Evolutionary conservation across 2,329 filamentous ascomycete genomes (phyloP).

Genomic region (Xylariaceae sp.): DNA sequence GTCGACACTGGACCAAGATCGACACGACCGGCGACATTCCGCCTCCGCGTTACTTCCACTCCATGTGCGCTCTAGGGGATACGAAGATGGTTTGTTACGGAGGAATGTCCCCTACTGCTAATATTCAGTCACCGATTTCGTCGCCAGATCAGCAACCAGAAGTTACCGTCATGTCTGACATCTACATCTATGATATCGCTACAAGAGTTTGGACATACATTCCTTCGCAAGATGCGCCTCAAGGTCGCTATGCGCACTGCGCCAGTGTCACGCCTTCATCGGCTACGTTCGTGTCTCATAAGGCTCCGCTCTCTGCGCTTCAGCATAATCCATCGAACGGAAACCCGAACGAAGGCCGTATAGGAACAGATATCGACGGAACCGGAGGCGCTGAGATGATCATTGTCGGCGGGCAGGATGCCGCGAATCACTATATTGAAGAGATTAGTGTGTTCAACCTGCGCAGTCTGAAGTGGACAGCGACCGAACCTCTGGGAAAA

Average conservation of each 20-base stretch:
- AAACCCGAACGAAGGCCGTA: conserved; percentile 80
- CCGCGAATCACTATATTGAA: conserved; percentile 97
- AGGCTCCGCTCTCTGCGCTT: conserved; percentile 77
- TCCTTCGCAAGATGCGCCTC: conserved; percentile 72
- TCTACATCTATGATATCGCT: conserved; percentile 87
- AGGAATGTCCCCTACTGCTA: conserved; percentile 82
- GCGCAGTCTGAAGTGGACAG: conserved; percentile 90
- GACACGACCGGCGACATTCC: conserved; percentile 81
- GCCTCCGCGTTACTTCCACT: conserved; percentile 93
- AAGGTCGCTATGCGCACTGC: conserved; percentile 94
- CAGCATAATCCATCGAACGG: conserved; percentile 80
- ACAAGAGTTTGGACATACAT: conserved; percentile 82
- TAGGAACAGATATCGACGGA: conserved; percentile 86
- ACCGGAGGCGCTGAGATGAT: conserved; percentile 94
- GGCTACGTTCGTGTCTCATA: conserved; percentile 77
- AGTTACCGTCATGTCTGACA: conserved; percentile 95
- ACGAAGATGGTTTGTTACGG: conserved; percentile 97
- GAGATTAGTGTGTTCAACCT: conserved; percentile 98
- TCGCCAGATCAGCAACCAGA: conserved; percentile 67
- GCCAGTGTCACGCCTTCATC: conserved; percentile 87
- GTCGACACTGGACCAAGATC: conserved; percentile 87
- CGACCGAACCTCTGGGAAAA: conserved; percentile 77
- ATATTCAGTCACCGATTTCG: conserved; percentile 39
- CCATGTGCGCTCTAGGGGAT: conserved; percentile 86
- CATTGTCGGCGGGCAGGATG: conserved; percentile 92